Conservation (phyloP, 441 rosid genomes). For the Adansonia rubrostipa region DNA sequence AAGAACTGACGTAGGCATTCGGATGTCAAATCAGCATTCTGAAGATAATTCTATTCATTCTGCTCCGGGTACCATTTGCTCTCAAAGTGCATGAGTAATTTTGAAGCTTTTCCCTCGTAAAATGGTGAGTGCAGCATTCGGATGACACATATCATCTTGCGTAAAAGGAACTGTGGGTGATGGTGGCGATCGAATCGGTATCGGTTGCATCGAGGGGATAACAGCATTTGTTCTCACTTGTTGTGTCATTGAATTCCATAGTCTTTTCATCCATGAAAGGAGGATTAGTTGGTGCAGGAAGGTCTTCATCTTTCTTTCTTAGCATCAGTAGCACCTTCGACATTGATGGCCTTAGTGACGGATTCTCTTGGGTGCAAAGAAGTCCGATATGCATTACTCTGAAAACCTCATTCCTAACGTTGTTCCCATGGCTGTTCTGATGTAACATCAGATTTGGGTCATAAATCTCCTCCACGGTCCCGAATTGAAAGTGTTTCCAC, state of each 20-base stretch:
- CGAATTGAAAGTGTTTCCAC: slow-evolving; percentile 79
- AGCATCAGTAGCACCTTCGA: slow-evolving; percentile 74
- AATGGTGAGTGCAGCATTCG: neutral
- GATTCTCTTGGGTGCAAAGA: slow-evolving; percentile 77
- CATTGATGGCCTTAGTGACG: slow-evolving; percentile 79
- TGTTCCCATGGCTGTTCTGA: slow-evolving; percentile 38
- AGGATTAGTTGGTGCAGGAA: slow-evolving; percentile 77
- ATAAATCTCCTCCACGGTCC: slow-evolving; percentile 63
- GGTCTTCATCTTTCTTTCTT: slow-evolving; percentile 62
- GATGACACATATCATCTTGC: neutral
- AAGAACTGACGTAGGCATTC: slow-evolving; percentile 19
- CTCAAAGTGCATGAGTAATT: neutral
- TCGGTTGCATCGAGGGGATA: slow-evolving; percentile 45
- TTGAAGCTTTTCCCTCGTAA: neutral
- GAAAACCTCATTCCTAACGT: slow-evolving; percentile 51
- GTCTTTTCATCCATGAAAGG: slow-evolving; percentile 85
- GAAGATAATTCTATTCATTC: neutral
- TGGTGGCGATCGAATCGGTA: slow-evolving; percentile 62
- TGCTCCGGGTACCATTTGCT: neutral
- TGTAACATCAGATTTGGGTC: slow-evolving; percentile 71
- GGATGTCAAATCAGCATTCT: slow-evolving; percentile 8
- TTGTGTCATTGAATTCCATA: slow-evolving; percentile 68
- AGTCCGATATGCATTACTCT: slow-evolving; percentile 80
- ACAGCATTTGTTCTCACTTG: slow-evolving; percentile 43
- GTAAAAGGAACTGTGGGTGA: slow-evolving; percentile 63